Evolutionary conservation across 352 stramenopile species (phyloP).

Genomic region (Pythium scleroteichum): DNA sequence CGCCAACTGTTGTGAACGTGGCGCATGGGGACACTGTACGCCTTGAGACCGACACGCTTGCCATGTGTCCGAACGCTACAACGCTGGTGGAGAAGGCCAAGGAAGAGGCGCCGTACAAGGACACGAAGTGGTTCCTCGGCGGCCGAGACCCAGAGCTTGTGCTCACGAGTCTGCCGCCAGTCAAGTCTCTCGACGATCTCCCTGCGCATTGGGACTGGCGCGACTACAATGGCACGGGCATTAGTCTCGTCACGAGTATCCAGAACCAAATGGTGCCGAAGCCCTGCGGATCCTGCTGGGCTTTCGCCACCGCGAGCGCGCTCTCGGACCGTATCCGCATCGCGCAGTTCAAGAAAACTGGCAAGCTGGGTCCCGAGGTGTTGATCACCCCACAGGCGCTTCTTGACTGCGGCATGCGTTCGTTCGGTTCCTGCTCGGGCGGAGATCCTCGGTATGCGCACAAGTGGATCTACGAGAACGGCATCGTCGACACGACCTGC

Average conservation of each 20-base stretch:
- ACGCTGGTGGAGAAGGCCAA: conserved; percentile 15
- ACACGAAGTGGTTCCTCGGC: conserved; percentile 59
- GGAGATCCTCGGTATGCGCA: conserved; percentile 79
- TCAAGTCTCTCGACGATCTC: conserved; percentile 58
- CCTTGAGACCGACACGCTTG: conserved; percentile 55
- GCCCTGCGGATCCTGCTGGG: conserved; percentile 78
- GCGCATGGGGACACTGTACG: conserved; percentile 42
- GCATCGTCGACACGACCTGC: conserved; percentile 80
- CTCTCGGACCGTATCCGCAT: conserved; percentile 83
- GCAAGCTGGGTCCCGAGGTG: conserved; percentile 53
- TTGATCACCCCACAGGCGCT: conserved; percentile 69
- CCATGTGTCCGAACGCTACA: conserved; percentile 38
- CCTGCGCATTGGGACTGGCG: conserved; percentile 78
- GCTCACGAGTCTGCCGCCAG: conserved; percentile 42
- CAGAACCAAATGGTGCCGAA: conserved; percentile 83
- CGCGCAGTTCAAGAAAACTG: conserved; percentile 59
- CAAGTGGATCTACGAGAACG: conserved; percentile 85
- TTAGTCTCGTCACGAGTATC: conserved; percentile 70
- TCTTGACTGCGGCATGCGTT: conserved; percentile 80
- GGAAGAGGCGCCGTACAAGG: conserved; percentile 34
- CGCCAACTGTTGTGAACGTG: conserved; percentile 35
- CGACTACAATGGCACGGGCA: conserved; percentile 76
- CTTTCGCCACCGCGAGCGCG: conserved; percentile 67
- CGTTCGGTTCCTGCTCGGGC: conserved; percentile 75
- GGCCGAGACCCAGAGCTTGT: conserved; percentile 61